Conservation (phyloP, 75 land plant genomes). For the Sequoia sempervirens region DNA sequence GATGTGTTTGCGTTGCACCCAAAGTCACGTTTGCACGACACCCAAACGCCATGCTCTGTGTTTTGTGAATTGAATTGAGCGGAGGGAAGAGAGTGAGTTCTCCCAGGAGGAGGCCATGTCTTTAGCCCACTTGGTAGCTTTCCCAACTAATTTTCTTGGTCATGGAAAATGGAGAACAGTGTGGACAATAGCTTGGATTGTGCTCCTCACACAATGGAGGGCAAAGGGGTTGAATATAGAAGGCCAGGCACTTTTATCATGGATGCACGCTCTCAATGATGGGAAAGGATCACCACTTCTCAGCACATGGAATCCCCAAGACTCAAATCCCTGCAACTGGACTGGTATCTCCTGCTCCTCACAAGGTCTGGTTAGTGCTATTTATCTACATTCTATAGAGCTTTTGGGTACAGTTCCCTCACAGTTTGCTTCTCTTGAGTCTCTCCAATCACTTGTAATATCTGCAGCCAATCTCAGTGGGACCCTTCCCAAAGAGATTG, state of each 20-base stretch:
- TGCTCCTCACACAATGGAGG: background rate
- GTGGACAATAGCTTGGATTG: background rate
- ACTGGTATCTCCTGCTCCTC: constrained; percentile 46
- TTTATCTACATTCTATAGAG: constrained; percentile 29
- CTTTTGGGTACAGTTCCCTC: constrained; percentile 40
- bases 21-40: constrained; percentile 7
- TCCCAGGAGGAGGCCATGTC: constrained; percentile 3
- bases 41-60: background rate
- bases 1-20: background rate
- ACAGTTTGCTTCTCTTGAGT: constrained; percentile 24
- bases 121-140: background rate
- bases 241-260: constrained; percentile 29
- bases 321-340: constrained; percentile 69
- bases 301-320: constrained; percentile 42
- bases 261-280: constrained; percentile 31
- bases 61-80: constrained; percentile 2
- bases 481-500: constrained; percentile 20
- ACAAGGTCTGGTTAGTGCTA: constrained; percentile 29
- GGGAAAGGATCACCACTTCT: constrained; percentile 16
- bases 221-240: constrained; percentile 15
- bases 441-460: constrained; percentile 27
- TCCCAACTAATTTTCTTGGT: background rate
- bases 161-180: background rate
- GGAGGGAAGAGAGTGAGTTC: background rate
- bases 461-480: constrained; percentile 42